These are phyloP conservation scores for Alisma plantagoaquatica DNA, from an alignment of 106 monocot species.

Conservation along the genomic window DNA sequence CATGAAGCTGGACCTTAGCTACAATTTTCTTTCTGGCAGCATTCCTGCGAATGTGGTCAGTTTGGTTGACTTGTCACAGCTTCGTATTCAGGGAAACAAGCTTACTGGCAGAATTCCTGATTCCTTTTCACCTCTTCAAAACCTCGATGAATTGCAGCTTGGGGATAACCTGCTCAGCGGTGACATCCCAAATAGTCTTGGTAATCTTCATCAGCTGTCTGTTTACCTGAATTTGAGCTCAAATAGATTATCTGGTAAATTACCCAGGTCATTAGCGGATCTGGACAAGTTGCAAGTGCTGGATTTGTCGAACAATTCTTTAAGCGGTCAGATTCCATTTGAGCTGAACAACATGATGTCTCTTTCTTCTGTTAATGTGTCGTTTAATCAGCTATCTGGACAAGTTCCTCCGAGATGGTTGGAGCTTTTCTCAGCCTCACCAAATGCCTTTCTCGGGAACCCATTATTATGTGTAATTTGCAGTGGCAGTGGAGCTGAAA, in stretches of 20 bases:
- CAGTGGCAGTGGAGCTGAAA: conserved; percentile 2
- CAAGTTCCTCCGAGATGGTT: conserved; percentile 40
- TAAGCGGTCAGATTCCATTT: conserved; percentile 53
- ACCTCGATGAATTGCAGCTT: conserved; percentile 47
- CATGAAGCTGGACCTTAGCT: conserved; percentile 33
- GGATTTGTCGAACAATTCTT: conserved; percentile 50
- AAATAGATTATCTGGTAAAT: conserved; percentile 37
- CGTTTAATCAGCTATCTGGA: conserved; percentile 49
- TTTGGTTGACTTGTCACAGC: conserved; percentile 28
- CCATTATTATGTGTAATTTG: conserved; percentile 21
- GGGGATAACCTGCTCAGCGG: conserved; percentile 53
- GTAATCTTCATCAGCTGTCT: conserved; percentile 50
- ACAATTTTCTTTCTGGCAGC: conserved; percentile 41
- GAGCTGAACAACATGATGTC: conserved; percentile 43
- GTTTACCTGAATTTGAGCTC: conserved; percentile 37
- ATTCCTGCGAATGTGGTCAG: conserved; percentile 31
- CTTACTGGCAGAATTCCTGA: conserved; percentile 46
- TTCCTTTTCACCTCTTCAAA: conserved; percentile 38
- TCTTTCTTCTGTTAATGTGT: conserved; percentile 53
- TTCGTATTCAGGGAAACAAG: conserved; percentile 45
- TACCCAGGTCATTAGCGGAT: conserved; percentile 44
- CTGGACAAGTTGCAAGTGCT: conserved; percentile 51
- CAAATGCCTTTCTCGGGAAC: conserved; percentile 37
- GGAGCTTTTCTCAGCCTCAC: conserved; percentile 34
- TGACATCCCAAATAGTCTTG: conserved; percentile 42